Evolutionary conservation across 148 eudicot species (phyloP).

Genomic region (Silene uniflora): DNA sequence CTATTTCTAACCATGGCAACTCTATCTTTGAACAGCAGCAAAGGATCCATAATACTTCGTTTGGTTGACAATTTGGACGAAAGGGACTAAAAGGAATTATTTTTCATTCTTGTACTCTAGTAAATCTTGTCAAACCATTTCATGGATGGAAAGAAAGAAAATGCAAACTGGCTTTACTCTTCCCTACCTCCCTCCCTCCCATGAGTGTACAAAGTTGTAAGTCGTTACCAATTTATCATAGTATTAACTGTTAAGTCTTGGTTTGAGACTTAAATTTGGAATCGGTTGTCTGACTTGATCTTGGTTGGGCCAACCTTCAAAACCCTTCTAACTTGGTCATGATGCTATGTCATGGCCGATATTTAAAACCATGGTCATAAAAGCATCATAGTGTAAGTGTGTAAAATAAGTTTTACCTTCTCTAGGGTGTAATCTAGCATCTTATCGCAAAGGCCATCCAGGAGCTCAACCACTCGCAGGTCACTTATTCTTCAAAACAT

Average conservation of each 20-base stretch:
- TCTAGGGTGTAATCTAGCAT: slow-evolving; percentile 89
- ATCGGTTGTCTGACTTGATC: not conserved
- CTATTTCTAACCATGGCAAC: not conserved
- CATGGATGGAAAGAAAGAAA: too few relatives aligned
- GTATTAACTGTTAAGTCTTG: not conserved
- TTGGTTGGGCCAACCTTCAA: not conserved
- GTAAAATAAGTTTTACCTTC: slow-evolving; percentile 44
- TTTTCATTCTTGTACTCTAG: not conserved
- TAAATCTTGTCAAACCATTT: not conserved
- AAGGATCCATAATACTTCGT: not conserved
- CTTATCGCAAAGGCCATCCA: slow-evolving; percentile 95
- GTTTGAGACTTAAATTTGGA: not conserved
- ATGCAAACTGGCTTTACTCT: too few relatives aligned
- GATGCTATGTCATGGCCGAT: not conserved
- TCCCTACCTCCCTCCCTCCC: not conserved
- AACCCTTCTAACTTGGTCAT: not conserved
- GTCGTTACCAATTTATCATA: not conserved
- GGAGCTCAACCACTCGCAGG: slow-evolving; percentile 89
- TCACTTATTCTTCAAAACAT: slow-evolving; percentile 67
- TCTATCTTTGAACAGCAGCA: not conserved
- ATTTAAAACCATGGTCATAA: not conserved
- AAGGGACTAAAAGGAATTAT: not conserved
- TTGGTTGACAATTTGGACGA: not conserved
- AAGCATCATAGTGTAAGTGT: not conserved
- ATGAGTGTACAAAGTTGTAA: not conserved